Evolutionary conservation across 139 green algal species (phyloP).

Genomic region (Volvox reticuliferus): DNA sequence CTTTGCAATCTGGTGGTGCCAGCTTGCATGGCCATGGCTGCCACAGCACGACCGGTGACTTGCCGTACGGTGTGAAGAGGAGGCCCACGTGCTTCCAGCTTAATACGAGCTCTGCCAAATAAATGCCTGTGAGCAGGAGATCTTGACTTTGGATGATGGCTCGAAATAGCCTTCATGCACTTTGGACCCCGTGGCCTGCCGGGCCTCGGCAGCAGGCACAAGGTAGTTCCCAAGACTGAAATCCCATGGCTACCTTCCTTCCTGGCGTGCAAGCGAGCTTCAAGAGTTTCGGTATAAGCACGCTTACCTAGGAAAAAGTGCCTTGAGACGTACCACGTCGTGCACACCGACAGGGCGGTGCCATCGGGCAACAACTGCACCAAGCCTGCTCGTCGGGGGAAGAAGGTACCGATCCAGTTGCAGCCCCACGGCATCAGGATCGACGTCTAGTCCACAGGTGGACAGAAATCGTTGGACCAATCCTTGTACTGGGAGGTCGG

Average conservation of each 20-base stretch:
- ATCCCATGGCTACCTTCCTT: too few species aligned
- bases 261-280: too few species aligned
- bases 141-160: not conserved
- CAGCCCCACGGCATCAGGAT: not conserved
- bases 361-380: not conserved
- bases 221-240: too few species aligned
- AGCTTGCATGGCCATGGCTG: constrained; percentile 5
- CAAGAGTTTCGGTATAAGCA: too few species aligned
- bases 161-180: too few species aligned
- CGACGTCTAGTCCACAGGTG: not conserved
- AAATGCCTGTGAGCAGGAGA: not conserved
- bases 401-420: not conserved
- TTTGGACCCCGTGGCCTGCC: too few species aligned
- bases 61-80: constrained; percentile 30
- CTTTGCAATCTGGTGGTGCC: not conserved
- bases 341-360: not conserved
- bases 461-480: constrained; percentile 8
- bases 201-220: too few species aligned
- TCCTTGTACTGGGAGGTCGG: not conserved
- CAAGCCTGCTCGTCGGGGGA: not conserved
- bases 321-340: not conserved
- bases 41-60: not conserved
- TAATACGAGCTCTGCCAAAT: not conserved
- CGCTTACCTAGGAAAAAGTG: not conserved
- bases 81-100: not conserved